phyloP scores from a whole-genome alignment of 805 yeast species.

The Metschnikowia proteae region DNA sequence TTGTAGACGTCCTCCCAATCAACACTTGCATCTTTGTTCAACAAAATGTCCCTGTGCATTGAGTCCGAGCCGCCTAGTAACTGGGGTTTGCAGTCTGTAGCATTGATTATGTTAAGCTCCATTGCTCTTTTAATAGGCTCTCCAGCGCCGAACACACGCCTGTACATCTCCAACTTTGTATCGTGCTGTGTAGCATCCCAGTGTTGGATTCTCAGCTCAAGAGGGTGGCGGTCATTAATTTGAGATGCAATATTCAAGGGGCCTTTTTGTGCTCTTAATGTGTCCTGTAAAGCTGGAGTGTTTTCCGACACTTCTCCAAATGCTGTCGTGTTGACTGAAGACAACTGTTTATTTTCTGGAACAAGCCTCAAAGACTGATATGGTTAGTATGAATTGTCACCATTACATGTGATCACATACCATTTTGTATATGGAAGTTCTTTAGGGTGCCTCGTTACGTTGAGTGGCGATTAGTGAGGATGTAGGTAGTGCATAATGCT shows the following conservation, averaged over 20 bases:
- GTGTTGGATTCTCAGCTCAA: constrained; percentile 66
- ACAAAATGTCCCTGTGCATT: constrained; percentile 71
- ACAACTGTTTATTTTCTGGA: constrained; percentile 47
- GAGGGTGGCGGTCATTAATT: constrained; percentile 78
- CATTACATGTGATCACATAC: constrained; percentile 5
- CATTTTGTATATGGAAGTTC: constrained; percentile 4
- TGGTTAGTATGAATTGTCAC: constrained; percentile 7
- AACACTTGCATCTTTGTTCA: constrained; percentile 69
- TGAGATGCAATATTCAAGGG: constrained; percentile 57
- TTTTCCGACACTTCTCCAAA: constrained; percentile 58
- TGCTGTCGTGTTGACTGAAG: constrained; percentile 48
- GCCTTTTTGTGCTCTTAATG: constrained; percentile 62
- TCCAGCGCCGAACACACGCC: constrained; percentile 85
- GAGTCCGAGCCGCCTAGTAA: constrained; percentile 55
- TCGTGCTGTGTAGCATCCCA: constrained; percentile 81
- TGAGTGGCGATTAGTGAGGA: constrained; percentile 3
- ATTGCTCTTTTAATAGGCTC: constrained; percentile 89
- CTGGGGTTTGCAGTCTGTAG: constrained; percentile 65
- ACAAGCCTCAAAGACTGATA: constrained; percentile 48
- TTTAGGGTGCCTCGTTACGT: not conserved
- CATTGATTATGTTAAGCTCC: constrained; percentile 75
- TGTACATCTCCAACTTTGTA: constrained; percentile 68
- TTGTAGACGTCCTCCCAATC: constrained; percentile 94
- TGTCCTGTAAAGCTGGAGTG: constrained; percentile 69
- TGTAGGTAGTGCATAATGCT: constrained; percentile 1